Evolutionary conservation across 306 rosid genomes (phyloP), one percentile per base, ranked within the genome.

Genomic region (Malus sieversii): DNA sequence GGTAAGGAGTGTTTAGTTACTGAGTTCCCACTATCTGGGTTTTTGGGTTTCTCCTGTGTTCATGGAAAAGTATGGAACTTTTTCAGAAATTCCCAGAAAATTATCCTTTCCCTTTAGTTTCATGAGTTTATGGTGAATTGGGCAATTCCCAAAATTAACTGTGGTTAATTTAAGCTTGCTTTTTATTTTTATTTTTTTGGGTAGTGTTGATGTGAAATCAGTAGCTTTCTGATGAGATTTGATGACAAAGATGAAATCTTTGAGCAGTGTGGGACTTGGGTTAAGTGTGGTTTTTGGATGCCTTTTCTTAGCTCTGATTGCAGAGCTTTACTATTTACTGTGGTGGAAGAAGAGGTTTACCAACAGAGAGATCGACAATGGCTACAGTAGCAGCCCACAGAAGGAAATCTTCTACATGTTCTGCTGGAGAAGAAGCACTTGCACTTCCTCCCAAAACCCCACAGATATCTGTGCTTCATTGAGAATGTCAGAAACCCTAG

Each of bases 271-370:
- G 81, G 99, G 99, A 42, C 90, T 95, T 83, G 99, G 97, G 81
- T 72, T 95, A 44, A 92, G 99, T 76, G 89, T 95, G 74, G 85
- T 95, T 35, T 95, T 95, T 75, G 92, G 91, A 59, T 92, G 93
- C 78, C 96, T 95, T 55, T 80, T 95, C 84, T 89, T 95, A 68
- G 99, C 97, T 80, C 89, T 95, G 68, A 87, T 92, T 35, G 97
- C 96, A 74, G 99, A 95, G 86, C 93, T 95, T 78, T 95, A 90
- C 87, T 95, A 95, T 67, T 77, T 95, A 81, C 66, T 95, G 46
- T 92, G 99, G 99, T 90, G 98, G 98, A 95, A 95, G 90, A 95
- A 92, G 86, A 90, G 89, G 71, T 86, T 90, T 79, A 84, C 86
- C 65, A 83, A 63, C 69, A 90, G 92, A 82, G 92, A 87, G 76